These are phyloP conservation scores for Starmerella floricola DNA, from an alignment of 805 yeast genomes.

Conservation along the genomic window DNA sequence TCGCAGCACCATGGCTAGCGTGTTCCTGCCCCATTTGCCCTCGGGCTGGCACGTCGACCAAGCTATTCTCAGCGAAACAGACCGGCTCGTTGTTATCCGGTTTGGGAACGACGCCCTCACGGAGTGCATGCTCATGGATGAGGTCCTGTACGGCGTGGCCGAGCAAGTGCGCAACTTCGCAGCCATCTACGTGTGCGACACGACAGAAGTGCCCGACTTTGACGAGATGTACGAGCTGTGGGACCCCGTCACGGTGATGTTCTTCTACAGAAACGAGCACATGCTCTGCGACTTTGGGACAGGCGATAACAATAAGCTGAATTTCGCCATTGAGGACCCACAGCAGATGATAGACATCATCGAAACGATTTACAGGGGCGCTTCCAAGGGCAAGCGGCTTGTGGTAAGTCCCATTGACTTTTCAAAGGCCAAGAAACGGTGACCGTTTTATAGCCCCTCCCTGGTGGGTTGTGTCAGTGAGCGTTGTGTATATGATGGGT, in stretches of 20 bases:
- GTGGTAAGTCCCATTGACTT: slow-evolving; percentile 61
- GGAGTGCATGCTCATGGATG: slow-evolving; percentile 86
- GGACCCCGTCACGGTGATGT: slow-evolving; percentile 89
- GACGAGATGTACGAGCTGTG: slow-evolving; percentile 79
- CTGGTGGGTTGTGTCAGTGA: too few relatives aligned
- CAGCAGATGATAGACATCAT: slow-evolving; percentile 86
- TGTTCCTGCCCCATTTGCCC: slow-evolving; percentile 65
- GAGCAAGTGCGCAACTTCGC: slow-evolving; percentile 83
- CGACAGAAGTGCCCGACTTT: slow-evolving; percentile 79
- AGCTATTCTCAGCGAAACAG: slow-evolving; percentile 81
- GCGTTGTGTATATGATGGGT: too few relatives aligned
- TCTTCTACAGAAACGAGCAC: slow-evolving; percentile 79
- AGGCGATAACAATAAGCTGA: slow-evolving; percentile 90
- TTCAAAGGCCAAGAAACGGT: slow-evolving; percentile 12
- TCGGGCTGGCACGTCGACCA: slow-evolving; percentile 98
- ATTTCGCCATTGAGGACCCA: slow-evolving; percentile 61
- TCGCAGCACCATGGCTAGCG: slow-evolving; percentile 50
- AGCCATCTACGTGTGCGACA: slow-evolving; percentile 77
- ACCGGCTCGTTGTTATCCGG: slow-evolving; percentile 71
- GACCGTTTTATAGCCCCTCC: not conserved
- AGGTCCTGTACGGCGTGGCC: slow-evolving; percentile 61
- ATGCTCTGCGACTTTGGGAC: slow-evolving; percentile 99
- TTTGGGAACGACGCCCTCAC: slow-evolving; percentile 70
- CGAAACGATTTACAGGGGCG: slow-evolving; percentile 84
- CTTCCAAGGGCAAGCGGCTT: slow-evolving; percentile 81